Evolutionary conservation across 2,329 filamentous ascomycete genomes (phyloP).

Genomic region (Juglanconis oblonga): DNA sequence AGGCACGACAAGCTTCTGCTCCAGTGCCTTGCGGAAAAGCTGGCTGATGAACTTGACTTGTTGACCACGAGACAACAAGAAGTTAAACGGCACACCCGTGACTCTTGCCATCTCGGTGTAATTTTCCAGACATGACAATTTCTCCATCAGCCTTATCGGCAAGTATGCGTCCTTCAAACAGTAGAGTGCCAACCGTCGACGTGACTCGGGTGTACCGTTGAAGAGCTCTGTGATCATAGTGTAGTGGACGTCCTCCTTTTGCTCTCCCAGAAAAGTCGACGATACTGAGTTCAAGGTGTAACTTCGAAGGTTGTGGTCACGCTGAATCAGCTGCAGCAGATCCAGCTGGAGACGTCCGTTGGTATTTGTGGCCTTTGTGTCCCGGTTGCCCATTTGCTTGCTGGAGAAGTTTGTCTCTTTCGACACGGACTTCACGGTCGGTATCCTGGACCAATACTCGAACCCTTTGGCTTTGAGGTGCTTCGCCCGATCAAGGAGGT

Average conservation of each 20-base stretch:
- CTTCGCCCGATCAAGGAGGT: conserved; percentile 82
- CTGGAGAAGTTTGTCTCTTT: conserved; percentile 88
- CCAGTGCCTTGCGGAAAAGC: conserved; percentile 88
- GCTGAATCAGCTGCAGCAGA: conserved; percentile 88
- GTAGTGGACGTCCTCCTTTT: conserved; percentile 98
- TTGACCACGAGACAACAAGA: conserved; percentile 84
- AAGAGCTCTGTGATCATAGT: conserved; percentile 99
- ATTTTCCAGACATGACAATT: conserved; percentile 96
- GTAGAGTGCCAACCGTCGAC: conserved; percentile 87
- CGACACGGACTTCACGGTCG: conserved; percentile 64
- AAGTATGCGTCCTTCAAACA: conserved; percentile 97
- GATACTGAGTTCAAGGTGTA: conserved; percentile 97
- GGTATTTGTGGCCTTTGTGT: conserved; percentile 91
- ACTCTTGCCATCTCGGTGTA: conserved; percentile 99
- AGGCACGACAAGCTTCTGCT: conserved; percentile 91
- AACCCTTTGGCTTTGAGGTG: conserved; percentile 79
- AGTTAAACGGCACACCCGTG: conserved; percentile 97
- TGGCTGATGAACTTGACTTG: conserved; percentile 98
- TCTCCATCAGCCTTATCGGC: conserved; percentile 92
- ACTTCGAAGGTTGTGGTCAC: conserved; percentile 91
- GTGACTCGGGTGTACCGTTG: conserved; percentile 91
- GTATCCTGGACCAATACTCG: conserved; percentile 82
- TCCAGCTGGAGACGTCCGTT: conserved; percentile 92
- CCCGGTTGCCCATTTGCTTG: conserved; percentile 96
- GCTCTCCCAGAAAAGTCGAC: conserved; percentile 90